A percentile compares a stretch with the other conserved stretches of the same genome.
These are phyloP conservation scores for Cenococcum geophilum DNA, from an alignment of 495 filamentous ascomycete genomes.

Conservation along the genomic window DNA sequence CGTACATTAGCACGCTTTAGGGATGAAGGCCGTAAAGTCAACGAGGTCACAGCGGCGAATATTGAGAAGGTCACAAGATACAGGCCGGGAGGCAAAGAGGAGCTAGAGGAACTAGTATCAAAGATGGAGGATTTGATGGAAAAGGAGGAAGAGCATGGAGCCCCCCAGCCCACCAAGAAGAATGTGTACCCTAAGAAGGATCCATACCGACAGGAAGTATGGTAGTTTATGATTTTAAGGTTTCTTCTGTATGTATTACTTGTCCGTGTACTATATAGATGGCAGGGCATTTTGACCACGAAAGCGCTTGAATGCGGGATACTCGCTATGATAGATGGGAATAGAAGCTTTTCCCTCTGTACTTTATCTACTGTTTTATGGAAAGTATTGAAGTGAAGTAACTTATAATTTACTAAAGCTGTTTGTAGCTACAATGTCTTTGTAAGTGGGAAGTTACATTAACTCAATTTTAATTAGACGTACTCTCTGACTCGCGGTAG, in stretches of 20 bases:
- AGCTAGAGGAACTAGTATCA: conserved; percentile 65
- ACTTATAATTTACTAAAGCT: no score
- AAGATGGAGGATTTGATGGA: conserved; percentile 45
- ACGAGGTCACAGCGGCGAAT: conserved; percentile 68
- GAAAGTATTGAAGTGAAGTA: no score
- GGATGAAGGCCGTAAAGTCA: conserved; percentile 43
- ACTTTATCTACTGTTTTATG: no score
- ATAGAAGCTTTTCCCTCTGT: no score
- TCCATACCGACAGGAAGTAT: neutral
- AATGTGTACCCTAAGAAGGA: conserved; percentile 26
- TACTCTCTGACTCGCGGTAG: no score
- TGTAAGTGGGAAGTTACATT: no score
- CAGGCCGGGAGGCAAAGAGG: conserved; percentile 58
- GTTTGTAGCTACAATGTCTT: no score
- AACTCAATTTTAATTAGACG: no score
- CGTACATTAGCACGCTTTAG: conserved; percentile 63
- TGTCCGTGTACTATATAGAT: neutral
- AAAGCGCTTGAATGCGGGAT: no score
- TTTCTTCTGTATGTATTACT: neutral
- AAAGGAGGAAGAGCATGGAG: conserved; percentile 29
- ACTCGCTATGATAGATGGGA: no score
- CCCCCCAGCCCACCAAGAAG: neutral
- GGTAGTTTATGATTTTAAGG: neutral
- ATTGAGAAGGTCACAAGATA: conserved; percentile 79
- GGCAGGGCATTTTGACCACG: no score